Evolutionary conservation across 2,329 filamentous ascomycete genomes (phyloP).

Genomic region (Tolypocladium inflatum): DNA sequence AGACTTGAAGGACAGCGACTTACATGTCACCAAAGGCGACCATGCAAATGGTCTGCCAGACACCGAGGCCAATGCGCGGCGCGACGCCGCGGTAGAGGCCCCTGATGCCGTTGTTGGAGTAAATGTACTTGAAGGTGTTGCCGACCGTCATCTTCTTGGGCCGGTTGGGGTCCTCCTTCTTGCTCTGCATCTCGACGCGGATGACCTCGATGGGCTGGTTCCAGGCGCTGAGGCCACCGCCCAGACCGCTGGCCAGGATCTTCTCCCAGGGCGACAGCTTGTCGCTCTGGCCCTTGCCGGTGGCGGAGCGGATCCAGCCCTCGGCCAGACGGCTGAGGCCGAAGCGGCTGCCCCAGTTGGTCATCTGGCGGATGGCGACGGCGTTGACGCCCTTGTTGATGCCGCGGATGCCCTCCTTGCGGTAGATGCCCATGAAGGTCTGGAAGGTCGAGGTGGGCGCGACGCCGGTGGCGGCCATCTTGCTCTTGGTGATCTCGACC

Average conservation of each 20-base stretch:
- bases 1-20: conserved; percentile 23
- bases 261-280: conserved; percentile 78
- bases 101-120: conserved; percentile 75
- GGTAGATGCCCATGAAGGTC: conserved; percentile 97
- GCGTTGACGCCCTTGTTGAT: conserved; percentile 99
- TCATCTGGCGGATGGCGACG: conserved; percentile 97
- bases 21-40: conserved; percentile 97
- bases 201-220: conserved; percentile 99
- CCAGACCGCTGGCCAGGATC: conserved; percentile 74
- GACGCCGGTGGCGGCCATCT: conserved; percentile 73
- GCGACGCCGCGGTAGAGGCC: conserved; percentile 94
- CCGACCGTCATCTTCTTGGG: conserved; percentile 98
- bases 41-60: conserved; percentile 99
- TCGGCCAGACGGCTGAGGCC: conserved; percentile 88
- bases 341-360: conserved; percentile 97
- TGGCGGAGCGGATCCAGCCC: conserved; percentile 69
- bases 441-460: conserved; percentile 85
- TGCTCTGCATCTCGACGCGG: conserved; percentile 99
- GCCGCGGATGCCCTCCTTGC: conserved; percentile 81
- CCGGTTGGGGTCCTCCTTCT: conserved; percentile 93
- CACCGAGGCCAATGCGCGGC: conserved; percentile 84
- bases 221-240: conserved; percentile 94
- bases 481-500: conserved; percentile 98
- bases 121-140: conserved; percentile 81
- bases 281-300: conserved; percentile 69